Evolutionary conservation across 257 asterid genomes (phyloP).

Genomic region (Solanum raphanifolium): DNA sequence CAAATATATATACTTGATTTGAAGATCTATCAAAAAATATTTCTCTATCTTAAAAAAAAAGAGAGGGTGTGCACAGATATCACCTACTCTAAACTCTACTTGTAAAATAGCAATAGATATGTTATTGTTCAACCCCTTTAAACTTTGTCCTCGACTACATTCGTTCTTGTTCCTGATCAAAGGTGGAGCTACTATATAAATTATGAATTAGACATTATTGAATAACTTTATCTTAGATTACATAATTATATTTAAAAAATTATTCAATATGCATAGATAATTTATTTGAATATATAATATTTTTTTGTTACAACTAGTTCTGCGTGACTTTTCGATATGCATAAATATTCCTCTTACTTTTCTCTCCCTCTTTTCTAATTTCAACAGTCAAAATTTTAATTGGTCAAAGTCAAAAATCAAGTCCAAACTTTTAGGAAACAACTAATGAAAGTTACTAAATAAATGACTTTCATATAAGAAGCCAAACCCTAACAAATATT

Average conservation of each 20-base stretch:
- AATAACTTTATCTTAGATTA: neutral
- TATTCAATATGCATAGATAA: neutral
- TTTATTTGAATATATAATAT: neutral
- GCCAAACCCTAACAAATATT: neutral
- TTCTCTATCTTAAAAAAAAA: too few species aligned
- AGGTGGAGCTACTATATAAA: neutral
- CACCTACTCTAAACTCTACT: neutral
- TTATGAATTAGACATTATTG: neutral
- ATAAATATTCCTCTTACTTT: neutral
- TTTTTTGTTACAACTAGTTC: neutral
- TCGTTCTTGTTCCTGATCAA: neutral
- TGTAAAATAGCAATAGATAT: too few species aligned
- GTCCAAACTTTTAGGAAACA: neutral
- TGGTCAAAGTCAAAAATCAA: neutral
- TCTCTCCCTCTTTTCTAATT: neutral
- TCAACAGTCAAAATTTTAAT: neutral
- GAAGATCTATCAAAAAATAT: too few species aligned
- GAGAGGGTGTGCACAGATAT: neutral
- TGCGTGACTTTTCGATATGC: neutral
- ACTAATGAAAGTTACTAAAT: neutral
- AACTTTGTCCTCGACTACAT: neutral
- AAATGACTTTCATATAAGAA: neutral
- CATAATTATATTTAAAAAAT: neutral
- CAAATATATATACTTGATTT: too few species aligned
- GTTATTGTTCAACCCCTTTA: too few species aligned